Evolutionary conservation across 441 rosid species (phyloP).

Genomic region (Erysimum pusillum): DNA sequence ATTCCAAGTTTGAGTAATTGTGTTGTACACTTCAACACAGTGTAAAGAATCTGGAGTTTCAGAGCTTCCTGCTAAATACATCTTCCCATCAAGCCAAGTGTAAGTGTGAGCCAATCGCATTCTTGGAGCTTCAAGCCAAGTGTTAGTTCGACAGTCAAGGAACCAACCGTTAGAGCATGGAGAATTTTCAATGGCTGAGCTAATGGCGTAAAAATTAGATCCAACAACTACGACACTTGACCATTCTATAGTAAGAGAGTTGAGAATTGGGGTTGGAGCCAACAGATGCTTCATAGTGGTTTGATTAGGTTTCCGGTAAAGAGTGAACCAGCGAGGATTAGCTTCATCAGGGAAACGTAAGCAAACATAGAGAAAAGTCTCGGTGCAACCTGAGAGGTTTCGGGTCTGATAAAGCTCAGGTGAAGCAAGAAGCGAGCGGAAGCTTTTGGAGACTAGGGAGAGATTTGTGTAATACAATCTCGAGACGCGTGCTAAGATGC

Average conservation of each 20-base stretch:
- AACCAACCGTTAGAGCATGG: not conserved
- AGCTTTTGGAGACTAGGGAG: not conserved
- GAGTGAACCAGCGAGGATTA: not conserved
- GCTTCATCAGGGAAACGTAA: not conserved
- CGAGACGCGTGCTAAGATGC: too few species aligned
- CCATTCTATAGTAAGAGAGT: not conserved
- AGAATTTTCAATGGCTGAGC: not conserved
- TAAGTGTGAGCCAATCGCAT: not conserved
- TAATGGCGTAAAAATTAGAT: not conserved
- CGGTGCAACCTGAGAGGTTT: not conserved
- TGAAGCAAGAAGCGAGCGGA: not conserved
- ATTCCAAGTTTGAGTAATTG: not conserved
- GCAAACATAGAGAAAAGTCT: not conserved
- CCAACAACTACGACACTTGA: not conserved
- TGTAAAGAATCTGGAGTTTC: not conserved
- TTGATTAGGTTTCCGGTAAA: not conserved
- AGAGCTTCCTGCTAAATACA: not conserved
- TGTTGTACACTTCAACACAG: not conserved
- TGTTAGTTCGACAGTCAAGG: not conserved
- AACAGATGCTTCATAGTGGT: not conserved
- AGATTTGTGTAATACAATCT: not conserved
- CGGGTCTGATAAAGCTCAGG: not conserved
- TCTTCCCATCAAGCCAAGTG: too few species aligned
- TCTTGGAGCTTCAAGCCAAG: not conserved
- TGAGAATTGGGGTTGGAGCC: not conserved